Base-by-base conservation (phyloP, 257 asterid species). In the Solanum tacnaense region DNA sequence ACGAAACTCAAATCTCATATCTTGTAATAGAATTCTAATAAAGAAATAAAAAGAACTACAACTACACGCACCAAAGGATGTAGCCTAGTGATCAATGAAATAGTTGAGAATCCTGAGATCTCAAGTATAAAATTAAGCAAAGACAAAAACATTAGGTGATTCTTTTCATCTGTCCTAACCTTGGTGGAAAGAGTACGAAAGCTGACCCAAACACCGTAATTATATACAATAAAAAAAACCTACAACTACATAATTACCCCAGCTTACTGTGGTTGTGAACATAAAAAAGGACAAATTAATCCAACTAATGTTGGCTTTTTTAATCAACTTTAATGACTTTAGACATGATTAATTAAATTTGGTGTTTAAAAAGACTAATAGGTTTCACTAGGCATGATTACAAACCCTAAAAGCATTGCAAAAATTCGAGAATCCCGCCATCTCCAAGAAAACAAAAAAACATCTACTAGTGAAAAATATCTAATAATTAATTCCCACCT, bases 361-460 rank as follows among this genome's bases (percentile, higher is more conserved):
- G 85, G 68, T 81, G 9, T 81, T 81, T 9, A 81, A 81, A 81
- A 81, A 46, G 85, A 81, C 25, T 81, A 81, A 81, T 88, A 90
- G 92, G 93, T 93, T 92, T 93, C 92, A 92, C 87, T 87, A 31
- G 91, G 92, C 90, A 96, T 95, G 93, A 95, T 95, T 94, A 89
- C 95, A 93, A 39, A 87, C 92, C 93, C 95, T 91, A 87, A 94
- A 94, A 94, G 96, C 92, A 94, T 84, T 89, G 89, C 94, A 87
- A 90, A 71, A 62, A 91, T 60, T 90, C 87, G 89, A 91, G 89
- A 88, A 92, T 93, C 91, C 89, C 84, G 87, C 89, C 85, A 65
- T 65, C 72, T n/a, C 32, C 29, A 65, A 25, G 72, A 11, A 65
- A 65, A 65, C 60, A 87, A 87, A 85, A 90, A 91, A 74, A 88